Percentiles rank a stretch among this genome's conserved stretches.
Evolutionary conservation across 257 asterid species (phyloP).

Genomic region (Verbena officinalis): DNA sequence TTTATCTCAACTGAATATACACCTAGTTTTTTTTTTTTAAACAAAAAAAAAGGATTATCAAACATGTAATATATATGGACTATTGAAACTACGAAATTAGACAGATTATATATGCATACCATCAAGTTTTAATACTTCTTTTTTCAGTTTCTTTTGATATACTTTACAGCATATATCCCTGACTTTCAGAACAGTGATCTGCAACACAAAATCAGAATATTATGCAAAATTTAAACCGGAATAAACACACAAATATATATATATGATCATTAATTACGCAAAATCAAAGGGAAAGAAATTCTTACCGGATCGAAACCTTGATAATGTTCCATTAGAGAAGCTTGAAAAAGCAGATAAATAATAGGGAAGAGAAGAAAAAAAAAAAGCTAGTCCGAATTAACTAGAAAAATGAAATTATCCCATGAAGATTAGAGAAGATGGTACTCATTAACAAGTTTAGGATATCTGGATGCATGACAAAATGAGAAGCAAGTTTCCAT

Average conservation of each 20-base stretch:
- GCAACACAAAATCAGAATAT: not conserved
- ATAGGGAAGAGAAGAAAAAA: no score
- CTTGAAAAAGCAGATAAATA: not conserved
- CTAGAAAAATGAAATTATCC: not conserved
- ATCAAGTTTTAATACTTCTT: conserved; percentile 25
- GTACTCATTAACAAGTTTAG: not conserved
- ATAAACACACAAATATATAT: not conserved
- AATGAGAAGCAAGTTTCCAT: not conserved
- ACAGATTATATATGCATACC: conserved; percentile 29
- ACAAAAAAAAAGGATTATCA: not conserved
- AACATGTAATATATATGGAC: not conserved
- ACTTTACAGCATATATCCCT: conserved; percentile 34
- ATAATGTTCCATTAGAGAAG: conserved; percentile 14
- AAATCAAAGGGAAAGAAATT: not conserved
- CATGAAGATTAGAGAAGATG: not conserved
- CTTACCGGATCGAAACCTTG: conserved; percentile 18
- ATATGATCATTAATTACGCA: not conserved
- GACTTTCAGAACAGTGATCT: conserved; percentile 35
- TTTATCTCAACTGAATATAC: conserved; percentile 29
- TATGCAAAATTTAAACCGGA: not conserved
- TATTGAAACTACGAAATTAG: no score
- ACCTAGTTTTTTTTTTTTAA: conserved; percentile 27
- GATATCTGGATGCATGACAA: not conserved
- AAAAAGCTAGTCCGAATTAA: no score
- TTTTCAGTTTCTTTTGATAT: conserved; percentile 33